Base-by-base conservation (phyloP, 805 yeast genomes). In the Yueomyces sinensis region DNA sequence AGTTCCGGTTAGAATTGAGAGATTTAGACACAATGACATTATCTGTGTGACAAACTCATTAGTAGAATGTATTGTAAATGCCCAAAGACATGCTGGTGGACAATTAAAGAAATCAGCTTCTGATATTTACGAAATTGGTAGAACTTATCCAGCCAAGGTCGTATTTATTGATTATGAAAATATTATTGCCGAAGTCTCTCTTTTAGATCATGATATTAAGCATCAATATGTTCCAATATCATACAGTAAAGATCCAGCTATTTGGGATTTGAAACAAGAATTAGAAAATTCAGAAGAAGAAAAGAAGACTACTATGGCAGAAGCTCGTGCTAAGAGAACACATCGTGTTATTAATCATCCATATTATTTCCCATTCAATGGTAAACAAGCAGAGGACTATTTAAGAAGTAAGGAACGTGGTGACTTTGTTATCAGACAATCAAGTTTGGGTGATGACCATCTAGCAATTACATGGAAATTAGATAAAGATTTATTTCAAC, bases 381-480 rank as follows among this genome's bases (percentile, higher is more conserved):
- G 81, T 39, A 68, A 66, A 37, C 95, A 91, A 63, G 97, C 99
- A 1, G 97, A 89, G 56, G 94, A 82, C 45, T 86, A 70, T 45
- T 68, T 91, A 48, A 95, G 95, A 16, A 82, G 95, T 17, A 72
- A 80, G 52, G 72, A 77, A 30, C 78, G 87, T 43, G 99, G 99
- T 35, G 94, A 83, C 46, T 72, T 84, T 59, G 94, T 91, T 16
- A 81, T 91, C 37, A 72, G 99, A 45, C 99, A 97, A 15, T 84
- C 96, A 0, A 83, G 94, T 9, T 74, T 77, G 41, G 98, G 98
- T 30, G 67, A 72, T 32, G 82, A 83, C 42, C 95, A 77, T 56
- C 67, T 91, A 45, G 86, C 95, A 3, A 77, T 89, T 29, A 89
- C 99, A 0, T 91, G 97, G 96, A 91, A 91, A 55, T 87, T 91